Base-by-base conservation (phyloP, 139 green algal species). In the Chlorella sp. region DNA sequence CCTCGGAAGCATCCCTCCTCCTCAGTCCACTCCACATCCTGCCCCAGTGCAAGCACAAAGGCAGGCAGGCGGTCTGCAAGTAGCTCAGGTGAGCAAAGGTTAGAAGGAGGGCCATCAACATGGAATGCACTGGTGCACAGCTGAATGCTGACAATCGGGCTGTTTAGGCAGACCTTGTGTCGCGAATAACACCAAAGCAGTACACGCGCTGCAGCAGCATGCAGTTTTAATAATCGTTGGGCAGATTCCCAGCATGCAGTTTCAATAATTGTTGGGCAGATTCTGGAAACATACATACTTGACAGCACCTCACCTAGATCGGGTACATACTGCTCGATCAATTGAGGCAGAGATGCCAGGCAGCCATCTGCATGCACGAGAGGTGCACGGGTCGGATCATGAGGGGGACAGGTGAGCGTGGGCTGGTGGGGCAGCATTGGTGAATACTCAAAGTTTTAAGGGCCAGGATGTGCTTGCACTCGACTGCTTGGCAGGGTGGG, bases 11-110 rank as follows among this genome's bases (percentile, higher is more conserved):
- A 96, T 2, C 80, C 90, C 84, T 87, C 76, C 91, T 98, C 95
- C 0, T 89, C 48, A 1, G 93, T 86, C 96, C 96, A 98, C 26
- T 97, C 93, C 53, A 98, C 95, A 53, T 96, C 82, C 42, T 95
- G 93, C n/a, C 89, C 95, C 39, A 99, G 91, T 12, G 86, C 85
- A 75, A 99, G 89, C 22, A 97, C 61, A 37, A 99, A 94, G 7
- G 91, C 79, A 1, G 97, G 96, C 83, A 99, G 91, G 32, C 92
- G 83, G 36, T 92, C 83, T 88, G 84, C 68, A 64, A 48, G 26
- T 3, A 40, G 15, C 18, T 53, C 64, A 26, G 11, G 64, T 18
- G 64, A 71, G 64, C 64, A 18, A 71, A 28, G 21, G 11, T 30
- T 18, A 26, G 22, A 32, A 71, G 24, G 64, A 71, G 18, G 15